phyloP scores from a whole-genome alignment of 257 asterid genomes.

The Capsicum pubescens region DNA sequence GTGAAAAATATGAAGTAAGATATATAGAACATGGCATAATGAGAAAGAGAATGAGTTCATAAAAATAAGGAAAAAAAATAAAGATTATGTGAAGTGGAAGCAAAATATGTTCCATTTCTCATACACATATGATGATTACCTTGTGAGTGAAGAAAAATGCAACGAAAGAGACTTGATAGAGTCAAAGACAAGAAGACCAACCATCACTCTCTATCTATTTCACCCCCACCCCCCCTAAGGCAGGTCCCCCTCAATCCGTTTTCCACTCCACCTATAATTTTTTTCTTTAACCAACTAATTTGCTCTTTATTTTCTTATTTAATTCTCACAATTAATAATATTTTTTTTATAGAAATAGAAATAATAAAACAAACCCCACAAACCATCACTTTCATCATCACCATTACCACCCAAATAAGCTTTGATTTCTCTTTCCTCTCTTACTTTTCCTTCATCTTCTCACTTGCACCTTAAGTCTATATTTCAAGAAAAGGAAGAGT shows the following conservation, averaged over 20 bases:
- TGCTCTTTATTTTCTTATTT: slow-evolving; percentile 16
- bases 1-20: slow-evolving; percentile 50
- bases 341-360: neutral
- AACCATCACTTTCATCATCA: slow-evolving; percentile 56
- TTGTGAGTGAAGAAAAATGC: slow-evolving; percentile 96
- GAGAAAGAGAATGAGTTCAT: slow-evolving; percentile 43
- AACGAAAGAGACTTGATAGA: slow-evolving; percentile 54
- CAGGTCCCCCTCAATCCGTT: slow-evolving; percentile 94
- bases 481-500: slow-evolving; percentile 22
- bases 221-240: neutral
- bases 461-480: slow-evolving; percentile 42
- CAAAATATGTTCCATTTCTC: slow-evolving; percentile 66
- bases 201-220: slow-evolving; percentile 49
- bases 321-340: neutral
- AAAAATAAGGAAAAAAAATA: slow-evolving; percentile 4
- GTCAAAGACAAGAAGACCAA: slow-evolving; percentile 88
- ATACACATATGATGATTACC: slow-evolving; percentile 73
- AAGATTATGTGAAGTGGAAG: slow-evolving; percentile 97
- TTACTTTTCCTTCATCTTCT: slow-evolving; percentile 23
- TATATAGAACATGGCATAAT: slow-evolving; percentile 50
- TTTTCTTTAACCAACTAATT: neutral
- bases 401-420: slow-evolving; percentile 61
- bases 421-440: slow-evolving; percentile 40
- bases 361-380: slow-evolving; percentile 42
- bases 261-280: slow-evolving; percentile 73